Evolutionary conservation across 495 filamentous ascomycete genomes (phyloP).

Genomic region (Hyaloscypha hepaticicola): DNA sequence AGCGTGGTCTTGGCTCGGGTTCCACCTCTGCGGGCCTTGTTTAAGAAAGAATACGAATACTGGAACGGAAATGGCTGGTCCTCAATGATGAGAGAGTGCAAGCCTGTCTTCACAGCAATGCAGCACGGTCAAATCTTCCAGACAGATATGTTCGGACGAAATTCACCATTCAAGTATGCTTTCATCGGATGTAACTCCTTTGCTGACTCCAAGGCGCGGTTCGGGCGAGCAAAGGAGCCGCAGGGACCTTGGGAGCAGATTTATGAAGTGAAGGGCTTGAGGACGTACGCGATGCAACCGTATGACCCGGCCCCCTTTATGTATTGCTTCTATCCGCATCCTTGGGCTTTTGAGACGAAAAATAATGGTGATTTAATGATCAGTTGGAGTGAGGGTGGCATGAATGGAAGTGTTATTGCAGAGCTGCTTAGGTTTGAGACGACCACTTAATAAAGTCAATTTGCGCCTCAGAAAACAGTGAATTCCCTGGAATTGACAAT

Average conservation of each 20-base stretch:
- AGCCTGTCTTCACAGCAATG: conserved; percentile 26
- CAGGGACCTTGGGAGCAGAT: conserved; percentile 36
- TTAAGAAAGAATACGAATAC: background rate
- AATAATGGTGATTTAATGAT: background rate
- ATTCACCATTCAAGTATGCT: conserved; percentile 21
- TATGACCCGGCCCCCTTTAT: conserved; percentile 6
- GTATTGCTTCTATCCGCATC: conserved; percentile 36
- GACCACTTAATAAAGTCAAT: background rate
- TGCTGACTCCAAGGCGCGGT: conserved; percentile 29
- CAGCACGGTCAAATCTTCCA: conserved; percentile 34
- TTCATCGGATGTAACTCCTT: conserved; percentile 34
- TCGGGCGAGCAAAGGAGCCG: conserved; percentile 26
- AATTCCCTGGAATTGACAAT: too few relatives aligned
- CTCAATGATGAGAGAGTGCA: conserved; percentile 10
- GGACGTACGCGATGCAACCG: conserved; percentile 18
- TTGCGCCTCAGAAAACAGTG: too few relatives aligned
- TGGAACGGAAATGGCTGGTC: conserved; percentile 26
- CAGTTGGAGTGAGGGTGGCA: background rate
- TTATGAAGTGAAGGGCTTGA: conserved; percentile 18
- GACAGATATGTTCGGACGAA: conserved; percentile 32
- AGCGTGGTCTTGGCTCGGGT: conserved; percentile 32
- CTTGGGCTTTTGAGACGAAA: background rate
- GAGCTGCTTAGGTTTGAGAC: background rate
- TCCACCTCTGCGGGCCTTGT: background rate
- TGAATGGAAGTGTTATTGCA: background rate